These are phyloP conservation scores for Fraxinus americana DNA, from an alignment of 257 asterid species.

Conservation along the genomic window DNA sequence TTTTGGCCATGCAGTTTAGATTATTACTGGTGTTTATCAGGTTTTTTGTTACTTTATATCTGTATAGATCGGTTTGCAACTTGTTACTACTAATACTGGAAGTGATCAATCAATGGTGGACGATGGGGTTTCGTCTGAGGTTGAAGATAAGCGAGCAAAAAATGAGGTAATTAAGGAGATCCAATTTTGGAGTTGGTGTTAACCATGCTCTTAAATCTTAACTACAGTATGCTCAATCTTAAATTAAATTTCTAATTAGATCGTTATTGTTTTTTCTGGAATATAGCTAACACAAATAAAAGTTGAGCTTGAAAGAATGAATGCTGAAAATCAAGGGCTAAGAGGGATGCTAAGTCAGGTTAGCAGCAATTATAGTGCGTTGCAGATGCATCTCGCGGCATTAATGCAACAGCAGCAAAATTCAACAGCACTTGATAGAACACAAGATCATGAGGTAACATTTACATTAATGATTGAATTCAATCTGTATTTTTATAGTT, in stretches of 20 bases:
- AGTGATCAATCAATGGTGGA: constrained; percentile 88
- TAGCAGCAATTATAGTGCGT: neutral
- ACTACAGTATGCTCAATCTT: neutral
- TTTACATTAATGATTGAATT: neutral
- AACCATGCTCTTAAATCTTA: neutral
- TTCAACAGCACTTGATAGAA: constrained; percentile 14
- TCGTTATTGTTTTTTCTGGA: neutral
- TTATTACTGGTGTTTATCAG: neutral
- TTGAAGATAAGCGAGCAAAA: constrained; percentile 54
- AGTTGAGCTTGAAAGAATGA: neutral
- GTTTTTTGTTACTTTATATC: neutral
- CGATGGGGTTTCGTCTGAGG: constrained; percentile 56
- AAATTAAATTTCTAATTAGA: neutral
- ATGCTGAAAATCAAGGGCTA: neutral
- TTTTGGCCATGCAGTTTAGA: neutral
- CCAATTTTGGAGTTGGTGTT: neutral
- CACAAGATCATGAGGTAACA: constrained; percentile 38
- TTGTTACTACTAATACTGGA: constrained; percentile 70
- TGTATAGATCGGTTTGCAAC: constrained; percentile 88
- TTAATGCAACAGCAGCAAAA: constrained; percentile 27
- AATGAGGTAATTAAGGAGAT: constrained; percentile 51
- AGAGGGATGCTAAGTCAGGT: neutral
- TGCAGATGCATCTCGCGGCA: neutral
- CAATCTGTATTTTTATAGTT: neutral
- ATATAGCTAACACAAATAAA: neutral